A percentile compares a stretch with the other conserved stretches of the same genome.
Conservation (phyloP, 108 stramenopile species). For the Cyclotella baltica region DNA sequence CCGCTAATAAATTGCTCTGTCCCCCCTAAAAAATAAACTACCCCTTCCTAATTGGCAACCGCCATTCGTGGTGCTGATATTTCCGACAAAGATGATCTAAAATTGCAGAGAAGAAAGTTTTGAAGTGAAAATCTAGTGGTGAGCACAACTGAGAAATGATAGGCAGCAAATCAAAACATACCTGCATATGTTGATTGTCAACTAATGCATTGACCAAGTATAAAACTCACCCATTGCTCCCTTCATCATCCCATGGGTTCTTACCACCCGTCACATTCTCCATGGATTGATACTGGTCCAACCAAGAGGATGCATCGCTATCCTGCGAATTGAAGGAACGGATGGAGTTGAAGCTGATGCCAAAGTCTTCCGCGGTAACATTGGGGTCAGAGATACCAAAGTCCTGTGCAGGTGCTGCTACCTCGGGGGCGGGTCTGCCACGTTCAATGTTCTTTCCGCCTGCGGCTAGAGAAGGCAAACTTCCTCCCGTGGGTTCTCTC, state of each 20-base stretch:
- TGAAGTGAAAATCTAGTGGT: not conserved
- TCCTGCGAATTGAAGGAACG: constrained; percentile 33
- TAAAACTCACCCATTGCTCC: constrained; percentile 27
- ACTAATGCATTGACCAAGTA: not conserved
- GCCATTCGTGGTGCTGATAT: constrained; percentile 33
- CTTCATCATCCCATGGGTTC: constrained; percentile 41
- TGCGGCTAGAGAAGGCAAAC: constrained; percentile 23
- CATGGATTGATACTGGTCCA: constrained; percentile 45
- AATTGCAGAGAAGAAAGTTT: not conserved
- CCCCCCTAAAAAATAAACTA: no score
- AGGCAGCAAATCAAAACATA: constrained; percentile 4
- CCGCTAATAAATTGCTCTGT: not conserved
- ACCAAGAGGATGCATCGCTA: constrained; percentile 36
- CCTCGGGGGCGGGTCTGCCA: not conserved
- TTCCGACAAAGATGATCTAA: constrained; percentile 30
- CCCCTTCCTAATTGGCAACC: not conserved
- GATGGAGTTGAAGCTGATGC: constrained; percentile 33
- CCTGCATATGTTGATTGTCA: constrained; percentile 16
- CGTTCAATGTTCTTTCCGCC: constrained; percentile 12
- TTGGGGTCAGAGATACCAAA: constrained; percentile 31
- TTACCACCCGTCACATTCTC: constrained; percentile 30
- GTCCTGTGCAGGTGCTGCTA: not conserved
- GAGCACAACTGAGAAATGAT: constrained; percentile 3
- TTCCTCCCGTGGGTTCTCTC: constrained; percentile 28
- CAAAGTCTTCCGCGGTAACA: constrained; percentile 33